Percentiles rank a stretch among this genome's conserved stretches.
Conservation (phyloP, 1,139 yeast species). For the Kodamaea ohmeri region DNA sequence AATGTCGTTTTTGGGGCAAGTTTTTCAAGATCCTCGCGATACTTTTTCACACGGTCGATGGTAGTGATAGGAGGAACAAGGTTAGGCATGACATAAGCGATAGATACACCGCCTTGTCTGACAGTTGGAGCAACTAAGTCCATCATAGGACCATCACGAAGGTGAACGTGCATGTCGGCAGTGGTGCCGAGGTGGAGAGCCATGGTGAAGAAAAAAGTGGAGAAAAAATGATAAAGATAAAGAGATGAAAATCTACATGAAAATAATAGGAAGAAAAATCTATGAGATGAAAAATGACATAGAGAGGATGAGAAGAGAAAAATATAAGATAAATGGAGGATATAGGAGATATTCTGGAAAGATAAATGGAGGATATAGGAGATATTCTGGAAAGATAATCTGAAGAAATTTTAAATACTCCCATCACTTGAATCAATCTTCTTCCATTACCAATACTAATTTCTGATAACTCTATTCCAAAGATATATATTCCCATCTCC, state of each 20-base stretch:
- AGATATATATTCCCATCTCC: too few species aligned
- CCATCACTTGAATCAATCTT: too few species aligned
- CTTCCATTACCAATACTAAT: too few species aligned
- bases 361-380: not conserved
- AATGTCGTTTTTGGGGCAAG: constrained; percentile 83
- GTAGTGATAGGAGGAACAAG: constrained; percentile 88
- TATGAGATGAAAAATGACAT: too few species aligned
- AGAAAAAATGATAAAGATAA: not conserved
- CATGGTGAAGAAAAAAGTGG: not conserved
- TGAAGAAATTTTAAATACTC: too few species aligned
- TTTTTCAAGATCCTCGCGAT: constrained; percentile 61
- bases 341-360: not conserved
- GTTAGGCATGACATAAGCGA: constrained; percentile 96
- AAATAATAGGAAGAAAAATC: too few species aligned
- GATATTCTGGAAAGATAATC: not conserved
- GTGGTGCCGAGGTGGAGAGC: constrained; percentile 66
- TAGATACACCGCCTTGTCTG: constrained; percentile 83
- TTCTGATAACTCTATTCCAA: too few species aligned
- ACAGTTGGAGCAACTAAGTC: constrained; percentile 88
- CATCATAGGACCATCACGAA: constrained; percentile 93
- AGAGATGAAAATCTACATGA: not conserved
- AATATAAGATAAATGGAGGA: not conserved
- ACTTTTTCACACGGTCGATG: constrained; percentile 67
- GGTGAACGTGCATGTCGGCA: constrained; percentile 95
- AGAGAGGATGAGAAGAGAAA: not conserved